Evolutionary conservation across 2,329 filamentous ascomycete genomes (phyloP).

Genomic region (Talaromyces islandicus): DNA sequence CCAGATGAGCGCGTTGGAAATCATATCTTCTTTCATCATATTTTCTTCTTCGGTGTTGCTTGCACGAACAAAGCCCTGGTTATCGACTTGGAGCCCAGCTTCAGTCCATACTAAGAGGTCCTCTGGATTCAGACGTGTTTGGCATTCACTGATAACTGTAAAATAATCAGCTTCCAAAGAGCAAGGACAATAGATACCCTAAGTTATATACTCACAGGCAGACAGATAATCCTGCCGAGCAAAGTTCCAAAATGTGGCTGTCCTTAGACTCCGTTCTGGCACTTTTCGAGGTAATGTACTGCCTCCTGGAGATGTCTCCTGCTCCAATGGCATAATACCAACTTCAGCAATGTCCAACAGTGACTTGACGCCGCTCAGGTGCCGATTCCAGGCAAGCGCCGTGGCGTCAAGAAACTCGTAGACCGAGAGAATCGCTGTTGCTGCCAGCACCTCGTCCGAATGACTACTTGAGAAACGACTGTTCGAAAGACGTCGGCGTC

Average conservation of each 20-base stretch:
- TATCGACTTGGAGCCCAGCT: conserved; percentile 55
- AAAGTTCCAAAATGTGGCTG: conserved; percentile 62
- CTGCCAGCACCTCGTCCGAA: conserved; percentile 57
- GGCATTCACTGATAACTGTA: conserved; percentile 50
- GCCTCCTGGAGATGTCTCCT: conserved; percentile 37
- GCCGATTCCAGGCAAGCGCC: conserved; percentile 56
- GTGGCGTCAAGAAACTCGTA: conserved; percentile 65
- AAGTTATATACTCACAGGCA: conserved; percentile 44
- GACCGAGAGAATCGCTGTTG: conserved; percentile 60
- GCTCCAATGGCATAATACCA: conserved; percentile 35
- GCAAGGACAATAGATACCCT: conserved; percentile 6
- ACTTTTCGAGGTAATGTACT: conserved; percentile 23
- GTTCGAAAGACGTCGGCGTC: conserved; percentile 36
- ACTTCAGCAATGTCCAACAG: conserved; percentile 47
- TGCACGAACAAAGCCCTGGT: conserved; percentile 44
- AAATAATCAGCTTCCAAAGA: background rate
- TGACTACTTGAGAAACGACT: conserved; percentile 36
- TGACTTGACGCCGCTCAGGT: conserved; percentile 60
- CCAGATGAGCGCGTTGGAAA: conserved; percentile 61
- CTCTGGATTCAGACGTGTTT: conserved; percentile 56
- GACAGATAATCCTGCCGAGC: conserved; percentile 60
- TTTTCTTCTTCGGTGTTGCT: conserved; percentile 36
- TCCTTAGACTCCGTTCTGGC: conserved; percentile 46
- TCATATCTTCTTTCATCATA: conserved; percentile 57
- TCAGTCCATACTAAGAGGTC: conserved; percentile 60